Evolutionary conservation across 257 asterid genomes (phyloP), one percentile per base, ranked within the genome.

Genomic region (Nicotiana undulata): DNA sequence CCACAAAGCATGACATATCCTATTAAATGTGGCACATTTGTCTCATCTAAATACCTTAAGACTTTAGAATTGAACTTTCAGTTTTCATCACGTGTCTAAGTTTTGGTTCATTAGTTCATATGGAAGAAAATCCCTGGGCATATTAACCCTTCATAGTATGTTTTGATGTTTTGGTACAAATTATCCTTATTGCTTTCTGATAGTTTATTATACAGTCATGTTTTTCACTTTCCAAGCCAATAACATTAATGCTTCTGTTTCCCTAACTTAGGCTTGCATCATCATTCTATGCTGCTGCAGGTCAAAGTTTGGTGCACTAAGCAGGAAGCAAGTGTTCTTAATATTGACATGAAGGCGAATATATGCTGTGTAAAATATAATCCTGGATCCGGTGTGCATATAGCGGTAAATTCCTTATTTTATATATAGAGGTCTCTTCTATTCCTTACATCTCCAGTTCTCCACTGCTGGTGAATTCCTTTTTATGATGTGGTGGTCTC

Each of bases 301-400:
- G 90, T 88, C 68, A 88, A 88, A 82, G 85, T 88, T 31, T 88
- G 89, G 90, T 84, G 90, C 84, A 88, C 88, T 3, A 85, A 88
- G 72, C 89, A 85, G 74, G 90, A 88, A 52, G 82, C 88, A 24
- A 88, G 89, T 72, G 90, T 84, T 53, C 80, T 85, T 32, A 85
- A 86, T 80, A 88, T 88, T 85, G 90, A 85, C 75, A 85, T 82
- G 89, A 85, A 85, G 85, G 90, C 89, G 28, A 88, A 88, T 82
- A 84, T 85, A 81, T 88, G 90, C 67, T 88, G 84, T 66, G 90
- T 85, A 29, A 88, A 88, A 84, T 88, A 88, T 78, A 88, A 88
- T 84, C 90, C 90, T 2, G 90, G 86, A 79, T 88, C 90, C 26
- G 83, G 85, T 28, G 63, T 46, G 24, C 77, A 82, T 32, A 52